Evolutionary conservation across 1,284 basidiomycete species (phyloP), one percentile per base, ranked within the genome.

Genomic region (Ustilago esculenta): DNA sequence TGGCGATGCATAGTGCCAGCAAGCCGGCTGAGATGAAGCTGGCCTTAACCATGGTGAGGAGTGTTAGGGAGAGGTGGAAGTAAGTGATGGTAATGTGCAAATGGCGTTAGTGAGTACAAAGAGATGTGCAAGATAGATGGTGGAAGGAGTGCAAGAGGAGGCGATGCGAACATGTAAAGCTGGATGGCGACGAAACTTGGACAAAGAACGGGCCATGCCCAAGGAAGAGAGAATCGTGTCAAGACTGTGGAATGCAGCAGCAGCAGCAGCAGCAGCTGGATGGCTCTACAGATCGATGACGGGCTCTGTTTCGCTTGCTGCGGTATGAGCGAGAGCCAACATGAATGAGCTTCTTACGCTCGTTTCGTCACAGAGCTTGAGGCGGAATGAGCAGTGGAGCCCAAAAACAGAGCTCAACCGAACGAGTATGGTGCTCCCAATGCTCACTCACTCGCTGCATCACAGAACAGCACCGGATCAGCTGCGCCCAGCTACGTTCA

Each of bases 11-110:
- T 15, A 78, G 59, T 12, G 66, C 66, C 39, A 78, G 50, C 54
- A 76, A 59, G 51, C 72, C 66, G 42, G 66, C 75, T 25, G 72
- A 67, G 60, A 78, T 71, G 52, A 75, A 78, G 60, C 52, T 71
- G 25, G 76, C 48, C 46, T 71, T 69, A 53, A 76, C 71, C 73
- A 76, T 76, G 43, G 15, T 64, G 57, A 20, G n/a, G n/a, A n/a
- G n/a, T n/a, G n/a, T n/a, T n/a, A n/a, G n/a, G n/a, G n/a, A n/a
- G n/a, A n/a, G n/a, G n/a, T n/a, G n/a, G n/a, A n/a, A n/a, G n/a
- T n/a, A n/a, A n/a, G n/a, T n/a, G n/a, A n/a, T n/a, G n/a, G n/a
- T n/a, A n/a, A n/a, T n/a, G n/a, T n/a, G n/a, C n/a, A n/a, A n/a
- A n/a, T n/a, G n/a, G n/a, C n/a, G n/a, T n/a, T n/a, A n/a, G n/a